Base-by-base conservation (phyloP, 2,329 filamentous ascomycete species). In the Diaporthe amygdali region DNA sequence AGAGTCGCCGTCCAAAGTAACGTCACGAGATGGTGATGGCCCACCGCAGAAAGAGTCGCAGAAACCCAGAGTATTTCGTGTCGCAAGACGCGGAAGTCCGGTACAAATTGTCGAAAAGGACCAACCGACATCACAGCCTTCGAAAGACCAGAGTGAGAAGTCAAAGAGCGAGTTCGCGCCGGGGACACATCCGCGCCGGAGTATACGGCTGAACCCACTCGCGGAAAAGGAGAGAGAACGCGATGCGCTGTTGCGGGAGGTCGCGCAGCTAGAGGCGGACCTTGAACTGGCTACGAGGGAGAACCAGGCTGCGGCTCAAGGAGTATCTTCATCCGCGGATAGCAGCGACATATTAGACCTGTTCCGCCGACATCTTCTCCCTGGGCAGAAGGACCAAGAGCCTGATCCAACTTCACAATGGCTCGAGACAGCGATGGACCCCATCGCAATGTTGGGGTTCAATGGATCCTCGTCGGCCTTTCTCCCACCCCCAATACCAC, bases 251-350 rank as follows among this genome's bases (percentile, higher is more conserved):
- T 79, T 85, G 4, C 84, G 84, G 5, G 87, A 94, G 75, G 80
- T 93, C 3, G 82, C 84, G 46, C 81, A 82, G 52, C 79, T 94
- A 0, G 86, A 89, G 76, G 83, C 83, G 27, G 92, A 94, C 73
- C 76, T 93, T n/a, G 78, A 83, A 10, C 76, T 89, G 6, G 85
- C 89, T 9, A 85, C 85, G 64, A 82, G 82, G n/a, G 91, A 91
- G 76, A 91, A 91, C 66, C 85, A 88, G 56, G 85, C 66, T 46
- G 69, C 56, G 63, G 71, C 69, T 8, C 30, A 41, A 9, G 64
- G 64, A 2, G 14, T 41, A 17, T 61, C 64, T 34, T 39, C 44
- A n/a, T 20, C 37, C 14, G 56, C 51, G 15, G 64, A 74, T 1
- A 74, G 77, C 0, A 76, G 82, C 12, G 79, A 79, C 2, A 75